These are phyloP conservation scores for Theileria annulata DNA, from an alignment of 169 alveolate genomes.

Conservation along the genomic window DNA sequence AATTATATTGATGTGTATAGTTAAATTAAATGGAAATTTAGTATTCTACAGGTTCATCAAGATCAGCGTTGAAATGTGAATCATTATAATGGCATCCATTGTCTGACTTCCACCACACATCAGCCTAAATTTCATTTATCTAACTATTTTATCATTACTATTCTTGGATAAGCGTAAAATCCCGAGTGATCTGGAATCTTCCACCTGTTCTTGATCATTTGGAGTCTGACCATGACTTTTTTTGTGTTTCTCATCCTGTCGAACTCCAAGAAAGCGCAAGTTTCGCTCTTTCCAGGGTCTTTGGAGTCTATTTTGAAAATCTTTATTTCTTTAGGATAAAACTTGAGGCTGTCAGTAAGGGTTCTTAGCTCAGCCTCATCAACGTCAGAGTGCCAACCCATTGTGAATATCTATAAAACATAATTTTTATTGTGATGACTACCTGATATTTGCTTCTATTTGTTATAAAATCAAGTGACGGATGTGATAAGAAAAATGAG, in stretches of 20 bases:
- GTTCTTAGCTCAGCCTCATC: conserved; percentile 71
- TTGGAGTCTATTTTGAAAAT: conserved; percentile 32
- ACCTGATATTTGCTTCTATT: conserved; percentile 65
- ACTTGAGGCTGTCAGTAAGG: conserved; percentile 72
- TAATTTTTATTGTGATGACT: background rate
- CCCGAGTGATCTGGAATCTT: conserved; percentile 70
- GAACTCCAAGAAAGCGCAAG: conserved; percentile 74
- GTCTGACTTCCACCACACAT: conserved; percentile 73
- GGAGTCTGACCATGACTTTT: conserved; percentile 72
- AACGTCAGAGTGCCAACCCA: conserved; percentile 79
- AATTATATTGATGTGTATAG: background rate
- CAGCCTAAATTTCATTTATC: conserved; percentile 68
- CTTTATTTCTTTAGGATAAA: conserved; percentile 73
- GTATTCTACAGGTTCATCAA: conserved; percentile 78
- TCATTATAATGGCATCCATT: conserved; percentile 71
- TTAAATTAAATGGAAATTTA: conserved; percentile 6
- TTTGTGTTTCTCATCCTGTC: conserved; percentile 79
- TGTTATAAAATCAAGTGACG: conserved; percentile 51
- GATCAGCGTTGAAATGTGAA: conserved; percentile 67
- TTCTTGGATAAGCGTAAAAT: conserved; percentile 77
- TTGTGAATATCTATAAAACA: conserved; percentile 66
- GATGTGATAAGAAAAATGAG: conserved; percentile 54
- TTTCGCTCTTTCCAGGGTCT: conserved; percentile 55
- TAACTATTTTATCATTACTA: conserved; percentile 41
- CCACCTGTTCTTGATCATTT: conserved; percentile 77